phyloP scores from a whole-genome alignment of 75 land plant species.

The Azolla pinnata region DNA sequence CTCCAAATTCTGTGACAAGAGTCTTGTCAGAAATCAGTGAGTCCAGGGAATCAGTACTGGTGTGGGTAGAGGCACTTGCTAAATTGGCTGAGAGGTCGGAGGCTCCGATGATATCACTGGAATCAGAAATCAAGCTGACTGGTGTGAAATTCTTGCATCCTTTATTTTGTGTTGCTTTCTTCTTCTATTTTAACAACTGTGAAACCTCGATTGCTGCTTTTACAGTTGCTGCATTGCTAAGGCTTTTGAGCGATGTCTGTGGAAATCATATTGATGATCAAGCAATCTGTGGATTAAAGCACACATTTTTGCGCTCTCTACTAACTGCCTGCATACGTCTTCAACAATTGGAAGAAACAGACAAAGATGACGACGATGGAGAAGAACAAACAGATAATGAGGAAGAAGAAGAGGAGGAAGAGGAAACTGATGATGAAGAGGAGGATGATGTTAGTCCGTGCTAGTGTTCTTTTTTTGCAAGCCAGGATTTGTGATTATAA shows the following conservation, averaged over 20 bases:
- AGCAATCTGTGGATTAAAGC: constrained; percentile 12
- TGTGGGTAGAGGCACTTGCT: constrained; percentile 48
- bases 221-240: constrained; percentile 22
- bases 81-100: constrained; percentile 18
- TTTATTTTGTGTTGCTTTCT: background rate
- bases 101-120: constrained; percentile 31
- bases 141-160: constrained; percentile 27
- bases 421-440: constrained; percentile 28
- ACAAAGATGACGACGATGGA: constrained; percentile 31
- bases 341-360: constrained; percentile 51
- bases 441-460: constrained; percentile 2
- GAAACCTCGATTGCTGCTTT: background rate
- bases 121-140: constrained; percentile 56
- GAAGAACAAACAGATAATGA: constrained; percentile 27
- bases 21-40: constrained; percentile 25
- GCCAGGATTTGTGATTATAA: background rate
- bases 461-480: background rate
- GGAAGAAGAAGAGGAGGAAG: constrained; percentile 27
- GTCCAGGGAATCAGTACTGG: constrained; percentile 18
- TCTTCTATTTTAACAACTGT: background rate
- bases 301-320: constrained; percentile 43
- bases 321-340: constrained; percentile 40
- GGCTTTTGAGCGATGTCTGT: constrained; percentile 36
- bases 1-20: constrained; percentile 46
- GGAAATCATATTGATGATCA: constrained; percentile 4